Base-by-base conservation (phyloP, 2,329 filamentous ascomycete species). In the Neofusicoccum umdonicola region DNA sequence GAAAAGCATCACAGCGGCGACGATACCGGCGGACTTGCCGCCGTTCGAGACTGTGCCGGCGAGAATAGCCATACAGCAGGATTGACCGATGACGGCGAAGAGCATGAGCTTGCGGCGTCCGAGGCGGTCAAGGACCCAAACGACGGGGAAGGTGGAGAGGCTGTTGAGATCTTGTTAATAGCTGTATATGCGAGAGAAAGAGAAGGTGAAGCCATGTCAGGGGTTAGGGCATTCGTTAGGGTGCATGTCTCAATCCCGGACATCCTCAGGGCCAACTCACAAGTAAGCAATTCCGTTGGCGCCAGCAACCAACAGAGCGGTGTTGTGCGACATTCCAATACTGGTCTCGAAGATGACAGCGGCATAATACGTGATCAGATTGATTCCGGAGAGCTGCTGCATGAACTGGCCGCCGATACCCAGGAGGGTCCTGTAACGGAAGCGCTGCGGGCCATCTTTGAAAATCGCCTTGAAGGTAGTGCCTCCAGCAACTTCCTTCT, bases 351-450 rank as follows among this genome's bases (percentile, higher is more conserved):
- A 81, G 63, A 82, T 81, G 52, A 79, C 78, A 0, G 79, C 78
- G 0, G 77, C 83, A 66, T 85, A 82, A 71, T 82, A 81, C 3
- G 74, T 52, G 27, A 77, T 71, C 0, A 80, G 79, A 63, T 82
- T 81, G 66, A 82, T 52, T 7, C 77, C 77, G 37, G 67, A 69
- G 12, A 79, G 70, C 61, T 80, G 78, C 54, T 83, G 80, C 74
- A 83, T 82, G 57, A 82, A 81, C 56, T 82, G 79, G 1, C 77
- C 78, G 2, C 79, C 77, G 4, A 80, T 74, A 31, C 80, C 79
- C 0, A 64, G 72, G 42, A 82, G 67, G 0, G 76, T 79, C 12
- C 75, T 73, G 61, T 76, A 79, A 15, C 73, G 67, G 66, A 78
- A 82, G 63, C 76, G 79, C 62, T 81, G 78, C 9, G 75, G 73